Conservation (phyloP, 2,329 filamentous ascomycete genomes). For the Chrysoporthe cubensis region DNA sequence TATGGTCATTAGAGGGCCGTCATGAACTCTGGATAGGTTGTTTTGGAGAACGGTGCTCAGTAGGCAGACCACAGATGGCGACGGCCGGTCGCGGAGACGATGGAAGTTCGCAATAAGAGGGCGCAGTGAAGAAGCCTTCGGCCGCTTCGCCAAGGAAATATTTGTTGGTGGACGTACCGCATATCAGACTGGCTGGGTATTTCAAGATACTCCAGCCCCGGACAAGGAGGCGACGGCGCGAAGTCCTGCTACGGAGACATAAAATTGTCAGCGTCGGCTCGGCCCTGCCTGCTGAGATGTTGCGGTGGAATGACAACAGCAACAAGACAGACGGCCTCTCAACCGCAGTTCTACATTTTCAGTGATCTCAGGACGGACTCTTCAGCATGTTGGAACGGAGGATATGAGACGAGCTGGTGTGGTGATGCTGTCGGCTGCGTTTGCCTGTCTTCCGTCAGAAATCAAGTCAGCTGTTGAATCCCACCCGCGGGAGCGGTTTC, state of each 20-base stretch:
- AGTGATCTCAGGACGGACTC: constrained; percentile 10
- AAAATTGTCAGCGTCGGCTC: constrained; percentile 35
- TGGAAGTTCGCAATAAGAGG: neutral
- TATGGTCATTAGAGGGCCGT: neutral
- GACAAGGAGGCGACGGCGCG: constrained; percentile 55
- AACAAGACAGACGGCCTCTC: neutral
- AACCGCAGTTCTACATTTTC: constrained; percentile 24
- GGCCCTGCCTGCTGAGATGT: neutral
- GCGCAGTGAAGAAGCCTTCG: neutral
- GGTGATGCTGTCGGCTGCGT: constrained; percentile 11
- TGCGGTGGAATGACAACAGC: constrained; percentile 6
- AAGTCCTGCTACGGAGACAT: constrained; percentile 52
- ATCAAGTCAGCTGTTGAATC: constrained; percentile 13
- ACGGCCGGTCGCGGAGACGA: neutral
- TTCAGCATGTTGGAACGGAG: constrained; percentile 15
- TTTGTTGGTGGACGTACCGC: constrained; percentile 49
- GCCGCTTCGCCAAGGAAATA: neutral
- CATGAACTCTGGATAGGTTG: neutral
- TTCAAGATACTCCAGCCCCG: constrained; percentile 59
- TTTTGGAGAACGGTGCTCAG: neutral
- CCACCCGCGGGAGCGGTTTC: neutral
- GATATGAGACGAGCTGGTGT: constrained; percentile 7
- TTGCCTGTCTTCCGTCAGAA: constrained; percentile 14
- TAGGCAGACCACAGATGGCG: neutral
- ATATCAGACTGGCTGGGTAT: constrained; percentile 57